phyloP scores from a whole-genome alignment of 2,329 filamentous ascomycete species.

The Colletotrichum sp. region DNA sequence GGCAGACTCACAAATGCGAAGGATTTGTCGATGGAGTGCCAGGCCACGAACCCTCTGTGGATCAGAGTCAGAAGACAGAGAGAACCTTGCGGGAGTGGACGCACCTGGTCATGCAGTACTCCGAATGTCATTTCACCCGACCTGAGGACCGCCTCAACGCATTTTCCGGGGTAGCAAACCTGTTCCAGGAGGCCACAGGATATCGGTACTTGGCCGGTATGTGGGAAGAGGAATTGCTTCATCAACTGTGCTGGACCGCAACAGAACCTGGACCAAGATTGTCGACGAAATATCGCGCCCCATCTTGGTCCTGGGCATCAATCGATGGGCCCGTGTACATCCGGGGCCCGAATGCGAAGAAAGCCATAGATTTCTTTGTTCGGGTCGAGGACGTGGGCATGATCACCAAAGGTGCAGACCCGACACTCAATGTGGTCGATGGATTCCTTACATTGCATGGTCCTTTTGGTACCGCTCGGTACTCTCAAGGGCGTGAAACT shows the following conservation, averaged over 20 bases:
- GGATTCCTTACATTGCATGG: no score
- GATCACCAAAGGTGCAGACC: no score
- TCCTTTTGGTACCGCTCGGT: no score
- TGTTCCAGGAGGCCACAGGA: neutral
- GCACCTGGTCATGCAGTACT: neutral
- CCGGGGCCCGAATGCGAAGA: no score
- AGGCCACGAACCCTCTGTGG: no score
- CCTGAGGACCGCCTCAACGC: neutral
- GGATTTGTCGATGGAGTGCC: neutral
- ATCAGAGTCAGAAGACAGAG: no score
- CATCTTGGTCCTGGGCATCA: neutral
- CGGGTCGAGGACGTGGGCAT: no score
- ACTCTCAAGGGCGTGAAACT: no score
- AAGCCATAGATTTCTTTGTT: no score
- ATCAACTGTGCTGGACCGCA: neutral
- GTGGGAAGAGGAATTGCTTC: neutral
- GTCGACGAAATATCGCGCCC: neutral
- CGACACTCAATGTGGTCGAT: no score
- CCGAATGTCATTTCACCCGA: neutral
- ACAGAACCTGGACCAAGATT: neutral
- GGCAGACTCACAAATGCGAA: neutral
- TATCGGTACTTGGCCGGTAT: neutral
- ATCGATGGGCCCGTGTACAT: neutral
- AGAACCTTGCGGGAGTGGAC: no score
- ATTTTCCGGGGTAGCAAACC: neutral